Evolutionary conservation across 495 filamentous ascomycete species (phyloP).

Genomic region (Paragyromitra xinjiangensis): DNA sequence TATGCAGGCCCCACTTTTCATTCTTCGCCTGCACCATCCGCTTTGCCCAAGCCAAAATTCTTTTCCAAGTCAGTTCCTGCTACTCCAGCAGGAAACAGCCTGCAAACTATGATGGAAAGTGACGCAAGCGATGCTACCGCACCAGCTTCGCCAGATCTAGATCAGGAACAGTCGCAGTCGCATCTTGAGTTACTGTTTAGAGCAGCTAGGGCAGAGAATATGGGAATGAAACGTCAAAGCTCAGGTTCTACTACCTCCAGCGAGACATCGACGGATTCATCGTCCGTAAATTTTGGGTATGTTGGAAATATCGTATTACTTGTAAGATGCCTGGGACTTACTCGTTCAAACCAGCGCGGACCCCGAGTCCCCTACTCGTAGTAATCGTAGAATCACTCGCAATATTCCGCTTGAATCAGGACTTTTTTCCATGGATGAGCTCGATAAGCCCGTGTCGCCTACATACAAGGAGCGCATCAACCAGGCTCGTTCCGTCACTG

Average conservation of each 20-base stretch:
- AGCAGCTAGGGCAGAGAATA: conserved; percentile 78
- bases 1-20: conserved; percentile 97
- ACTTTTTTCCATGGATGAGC: conserved; percentile 54
- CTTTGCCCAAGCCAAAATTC: conserved; percentile 92
- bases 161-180: conserved; percentile 77
- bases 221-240: conserved; percentile 46
- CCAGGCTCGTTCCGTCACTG: conserved; percentile 30
- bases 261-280: conserved; percentile 31
- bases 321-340: conserved; percentile 39
- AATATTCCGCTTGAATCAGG: conserved; percentile 39
- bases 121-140: conserved; percentile 49
- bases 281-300: conserved; percentile 44
- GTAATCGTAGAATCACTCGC: conserved; percentile 32
- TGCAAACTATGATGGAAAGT: conserved; percentile 61
- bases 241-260: conserved; percentile 49
- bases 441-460: conserved; percentile 39
- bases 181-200: conserved; percentile 89
- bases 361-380: conserved; percentile 47
- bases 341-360: conserved; percentile 41
- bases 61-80: conserved; percentile 82
- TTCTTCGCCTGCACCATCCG: conserved; percentile 88
- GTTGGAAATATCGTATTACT: conserved; percentile 32
- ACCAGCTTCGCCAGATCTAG: conserved; percentile 52
- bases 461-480: conserved; percentile 38
- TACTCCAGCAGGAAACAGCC: conserved; percentile 59